These are phyloP conservation scores for Beauveria pseudobassiana DNA, from an alignment of 2,329 filamentous ascomycete genomes.

Conservation along the genomic window DNA sequence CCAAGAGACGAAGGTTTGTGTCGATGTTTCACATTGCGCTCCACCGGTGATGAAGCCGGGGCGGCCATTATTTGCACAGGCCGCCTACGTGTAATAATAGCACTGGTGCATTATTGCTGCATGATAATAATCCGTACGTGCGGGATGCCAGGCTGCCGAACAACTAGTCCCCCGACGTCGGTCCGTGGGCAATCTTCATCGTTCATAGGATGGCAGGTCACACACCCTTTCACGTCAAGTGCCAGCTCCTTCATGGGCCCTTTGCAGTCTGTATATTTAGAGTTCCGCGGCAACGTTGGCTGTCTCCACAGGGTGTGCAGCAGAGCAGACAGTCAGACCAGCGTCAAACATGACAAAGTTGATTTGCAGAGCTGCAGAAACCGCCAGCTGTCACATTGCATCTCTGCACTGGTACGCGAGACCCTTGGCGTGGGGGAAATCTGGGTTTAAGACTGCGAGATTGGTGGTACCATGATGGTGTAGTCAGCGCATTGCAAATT, in stretches of 20 bases:
- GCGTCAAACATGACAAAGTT: too few relatives aligned
- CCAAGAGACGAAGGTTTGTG: neutral
- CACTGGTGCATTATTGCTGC: neutral
- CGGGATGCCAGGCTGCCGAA: neutral
- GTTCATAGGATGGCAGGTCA: neutral
- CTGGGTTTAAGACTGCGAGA: neutral
- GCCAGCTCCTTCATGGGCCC: neutral
- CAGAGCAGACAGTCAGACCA: too few relatives aligned
- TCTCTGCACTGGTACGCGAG: neutral
- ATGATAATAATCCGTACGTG: neutral
- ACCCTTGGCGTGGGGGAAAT: neutral
- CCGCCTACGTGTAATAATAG: neutral
- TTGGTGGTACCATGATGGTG: neutral
- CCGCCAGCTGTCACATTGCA: neutral
- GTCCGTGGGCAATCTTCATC: neutral
- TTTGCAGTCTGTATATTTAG: neutral
- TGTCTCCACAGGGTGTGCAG: neutral
- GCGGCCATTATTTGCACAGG: neutral
- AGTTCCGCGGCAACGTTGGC: neutral
- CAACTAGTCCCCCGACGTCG: neutral
- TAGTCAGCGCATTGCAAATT: neutral
- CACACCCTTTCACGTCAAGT: neutral
- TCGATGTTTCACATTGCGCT: neutral
- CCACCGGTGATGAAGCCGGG: neutral
- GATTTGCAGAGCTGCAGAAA: neutral